Conservation (phyloP, 441 rosid species). For the Metrosideros polymorpha region DNA sequence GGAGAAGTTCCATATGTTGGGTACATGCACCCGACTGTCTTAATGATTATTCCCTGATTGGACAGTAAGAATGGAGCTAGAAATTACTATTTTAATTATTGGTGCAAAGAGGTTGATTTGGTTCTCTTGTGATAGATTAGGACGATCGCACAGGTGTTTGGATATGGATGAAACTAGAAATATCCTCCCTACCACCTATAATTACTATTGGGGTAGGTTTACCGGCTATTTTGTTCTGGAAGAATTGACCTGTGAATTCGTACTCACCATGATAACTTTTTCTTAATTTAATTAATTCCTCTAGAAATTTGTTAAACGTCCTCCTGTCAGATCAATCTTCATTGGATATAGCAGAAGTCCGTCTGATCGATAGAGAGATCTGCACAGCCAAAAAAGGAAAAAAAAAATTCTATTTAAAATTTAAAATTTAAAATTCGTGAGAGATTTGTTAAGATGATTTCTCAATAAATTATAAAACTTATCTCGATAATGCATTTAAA, state of each 20-base stretch:
- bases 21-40: not conserved
- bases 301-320: not conserved
- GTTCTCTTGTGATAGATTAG: not conserved
- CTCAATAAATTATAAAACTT: not conserved
- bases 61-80: not conserved
- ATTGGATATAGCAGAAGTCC: not conserved
- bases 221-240: not conserved
- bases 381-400: not conserved
- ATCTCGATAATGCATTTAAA: not conserved
- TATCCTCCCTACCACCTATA: not conserved
- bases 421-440: too few species aligned
- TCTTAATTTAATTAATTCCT: not conserved
- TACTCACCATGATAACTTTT: not conserved
- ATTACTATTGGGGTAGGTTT: not conserved
- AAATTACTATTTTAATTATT: not conserved
- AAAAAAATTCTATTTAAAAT: not conserved
- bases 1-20: not conserved
- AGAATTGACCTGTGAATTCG: not conserved
- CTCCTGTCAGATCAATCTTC: not conserved
- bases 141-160: not conserved
- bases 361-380: not conserved
- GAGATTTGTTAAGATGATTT: not conserved
- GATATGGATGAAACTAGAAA: not conserved
- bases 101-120: not conserved
- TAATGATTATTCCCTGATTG: not conserved